Conservation (phyloP, 805 yeast species). For the Saturnispora zaruensis region DNA sequence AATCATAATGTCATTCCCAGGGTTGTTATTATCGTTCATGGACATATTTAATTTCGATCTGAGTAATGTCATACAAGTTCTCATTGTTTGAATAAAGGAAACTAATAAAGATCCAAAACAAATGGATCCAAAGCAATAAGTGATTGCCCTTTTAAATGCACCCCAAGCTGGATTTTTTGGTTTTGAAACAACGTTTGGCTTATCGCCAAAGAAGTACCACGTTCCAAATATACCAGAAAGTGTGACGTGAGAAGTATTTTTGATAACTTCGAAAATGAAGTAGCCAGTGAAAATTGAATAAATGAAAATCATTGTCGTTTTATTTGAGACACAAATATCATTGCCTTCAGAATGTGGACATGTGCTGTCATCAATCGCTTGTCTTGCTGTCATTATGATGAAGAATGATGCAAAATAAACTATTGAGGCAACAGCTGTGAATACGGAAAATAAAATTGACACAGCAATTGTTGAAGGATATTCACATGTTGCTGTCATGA, state of each 20-base stretch:
- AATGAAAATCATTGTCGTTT: conserved; percentile 31
- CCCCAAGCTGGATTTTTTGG: conserved; percentile 76
- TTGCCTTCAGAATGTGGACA: conserved; percentile 25
- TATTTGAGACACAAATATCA: conserved; percentile 26
- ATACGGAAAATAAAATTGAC: conserved; percentile 31
- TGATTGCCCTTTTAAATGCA: conserved; percentile 66
- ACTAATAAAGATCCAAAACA: conserved; percentile 76
- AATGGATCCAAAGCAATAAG: conserved; percentile 84
- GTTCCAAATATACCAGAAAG: conserved; percentile 82
- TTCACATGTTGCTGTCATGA: conserved; percentile 67
- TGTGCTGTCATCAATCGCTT: conserved; percentile 45
- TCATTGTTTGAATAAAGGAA: conserved; percentile 59
- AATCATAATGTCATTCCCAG: conserved; percentile 43
- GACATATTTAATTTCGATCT: conserved; percentile 31
- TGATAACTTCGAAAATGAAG: conserved; percentile 72
- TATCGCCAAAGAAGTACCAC: conserved; percentile 65
- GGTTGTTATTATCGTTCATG: conserved; percentile 34
- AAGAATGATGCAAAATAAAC: conserved; percentile 62
- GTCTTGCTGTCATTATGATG: conserved; percentile 29
- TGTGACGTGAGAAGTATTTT: conserved; percentile 71
- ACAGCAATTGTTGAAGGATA: conserved; percentile 64
- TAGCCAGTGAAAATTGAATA: conserved; percentile 77
- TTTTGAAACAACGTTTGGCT: conserved; percentile 35
- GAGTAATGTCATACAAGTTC: conserved; percentile 43
- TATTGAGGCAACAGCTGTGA: conserved; percentile 48